Conservation (phyloP, 768 basidiomycete genomes). For the Boletus tomentosulus region DNA sequence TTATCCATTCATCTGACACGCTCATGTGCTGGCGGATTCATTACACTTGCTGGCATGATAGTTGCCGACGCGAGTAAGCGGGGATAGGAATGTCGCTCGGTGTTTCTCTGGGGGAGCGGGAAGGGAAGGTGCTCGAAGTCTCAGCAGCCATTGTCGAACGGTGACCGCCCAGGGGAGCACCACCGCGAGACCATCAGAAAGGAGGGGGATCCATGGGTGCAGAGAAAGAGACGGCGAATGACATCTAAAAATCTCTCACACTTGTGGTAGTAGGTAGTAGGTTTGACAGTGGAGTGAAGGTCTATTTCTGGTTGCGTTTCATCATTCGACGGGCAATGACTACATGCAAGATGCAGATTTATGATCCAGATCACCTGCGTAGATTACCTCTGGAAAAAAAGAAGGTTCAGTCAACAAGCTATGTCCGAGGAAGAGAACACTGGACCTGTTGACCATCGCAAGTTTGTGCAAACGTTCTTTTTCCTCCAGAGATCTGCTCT, state of each 20-base stretch:
- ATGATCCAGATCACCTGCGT: constrained; percentile 7
- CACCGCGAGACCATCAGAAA: neutral
- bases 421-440: neutral
- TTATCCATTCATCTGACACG: neutral
- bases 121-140: neutral
- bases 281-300: neutral
- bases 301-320: neutral
- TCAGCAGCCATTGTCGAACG: neutral
- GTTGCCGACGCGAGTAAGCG: neutral
- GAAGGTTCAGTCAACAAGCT: constrained; percentile 1
- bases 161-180: neutral
- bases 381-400: constrained; percentile 21
- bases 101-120: too few species aligned
- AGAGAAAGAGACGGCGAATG: neutral
- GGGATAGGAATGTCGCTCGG: neutral
- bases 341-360: neutral
- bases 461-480: constrained; percentile 61
- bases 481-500: constrained; percentile 53
- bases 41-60: neutral
- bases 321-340: neutral
- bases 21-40: neutral
- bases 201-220: neutral
- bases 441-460: constrained; percentile 76
- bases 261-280: neutral
- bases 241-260: neutral